Evolutionary conservation across 441 rosid genomes (phyloP), one percentile per base, ranked within the genome.

Genomic region (Francoa sonchifolia): DNA sequence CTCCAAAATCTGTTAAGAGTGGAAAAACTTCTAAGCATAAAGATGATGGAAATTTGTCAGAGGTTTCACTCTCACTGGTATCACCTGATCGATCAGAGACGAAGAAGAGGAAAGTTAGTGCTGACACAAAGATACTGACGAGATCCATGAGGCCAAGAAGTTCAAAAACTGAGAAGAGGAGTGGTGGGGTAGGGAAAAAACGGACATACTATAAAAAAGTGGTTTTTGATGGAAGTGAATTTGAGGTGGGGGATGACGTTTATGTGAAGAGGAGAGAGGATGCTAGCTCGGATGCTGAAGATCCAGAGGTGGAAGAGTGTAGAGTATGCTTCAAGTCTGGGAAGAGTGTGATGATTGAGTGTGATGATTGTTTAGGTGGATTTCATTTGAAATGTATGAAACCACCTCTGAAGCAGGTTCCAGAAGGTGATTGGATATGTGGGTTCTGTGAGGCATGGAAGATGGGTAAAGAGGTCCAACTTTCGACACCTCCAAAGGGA

Each of bases 361-460:
- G 98, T 11, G 96, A 86, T 37, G 76, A 71, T 57, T 86, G 99
- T 47, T 69, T 90, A 19, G 79, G 85, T 42, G 95, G 96, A 16
- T 90, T 82, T 66, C 99, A 86, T 57, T 72, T 90, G 77, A 82
- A 68, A n/a, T 90, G 99, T 57, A 58, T 82, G 82, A 82, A 68
- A 23, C 93, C 90, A 0, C 86, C 95, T 10, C 41, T 90, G 57
- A 74, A 62, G 61, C 58, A 50, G 18, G 83, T 90, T 29, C 99
- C 95, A 0, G 95, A 86, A 50, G 96, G 79, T 33, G 93, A 86
- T 47, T 86, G 99, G 99, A 59, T 69, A 55, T 82, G 96, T 27
- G 53, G 52, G 44, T 85, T 79, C 42, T 90, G 96, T 14, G 65
- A 77, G 69, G 75, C 63, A 0, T 26, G 46, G 48, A 79, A 75